Percentiles rank a stretch among this genome's conserved stretches.
phyloP scores from a whole-genome alignment of 1,139 yeast species.

The Protomyces pachydermus region DNA sequence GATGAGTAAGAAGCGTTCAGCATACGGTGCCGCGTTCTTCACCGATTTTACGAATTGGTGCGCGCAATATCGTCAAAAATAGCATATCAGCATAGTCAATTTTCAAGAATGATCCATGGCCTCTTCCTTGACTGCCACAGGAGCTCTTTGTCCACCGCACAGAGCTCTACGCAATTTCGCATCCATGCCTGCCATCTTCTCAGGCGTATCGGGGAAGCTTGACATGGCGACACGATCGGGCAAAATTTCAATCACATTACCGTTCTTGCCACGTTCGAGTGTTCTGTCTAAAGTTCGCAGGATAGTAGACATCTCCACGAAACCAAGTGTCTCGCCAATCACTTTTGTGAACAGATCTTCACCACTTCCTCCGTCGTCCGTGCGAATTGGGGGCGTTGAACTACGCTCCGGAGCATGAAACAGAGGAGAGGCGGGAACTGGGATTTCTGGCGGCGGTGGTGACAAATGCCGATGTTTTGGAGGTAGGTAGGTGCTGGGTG shows the following conservation, averaged over 20 bases:
- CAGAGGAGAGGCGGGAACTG: neutral
- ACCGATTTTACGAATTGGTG: constrained; percentile 77
- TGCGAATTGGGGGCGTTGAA: neutral
- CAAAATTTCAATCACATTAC: constrained; percentile 11
- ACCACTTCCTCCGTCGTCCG: neutral
- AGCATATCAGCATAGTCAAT: neutral
- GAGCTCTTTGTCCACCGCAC: neutral
- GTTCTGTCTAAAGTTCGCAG: constrained; percentile 2
- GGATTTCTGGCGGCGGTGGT: neutral
- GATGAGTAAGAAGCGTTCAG: constrained; percentile 48
- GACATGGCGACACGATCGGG: neutral
- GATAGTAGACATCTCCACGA: constrained; percentile 13
- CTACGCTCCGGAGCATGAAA: neutral
- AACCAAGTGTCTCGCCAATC: constrained; percentile 23
- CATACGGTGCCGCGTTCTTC: constrained; percentile 58
- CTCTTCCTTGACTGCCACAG: neutral
- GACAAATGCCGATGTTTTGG: constrained; percentile 6
- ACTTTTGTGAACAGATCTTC: constrained; percentile 13
- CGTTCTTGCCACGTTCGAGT: neutral
- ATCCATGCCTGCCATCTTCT: constrained; percentile 14
- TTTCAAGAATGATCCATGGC: neutral
- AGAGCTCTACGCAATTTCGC: neutral
- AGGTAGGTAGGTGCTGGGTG: constrained; percentile 24
- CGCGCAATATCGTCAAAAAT: constrained; percentile 16
- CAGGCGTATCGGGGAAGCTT: constrained; percentile 1